Conservation (phyloP, 2,329 filamentous ascomycete species). For the Fusarium multiceps region DNA sequence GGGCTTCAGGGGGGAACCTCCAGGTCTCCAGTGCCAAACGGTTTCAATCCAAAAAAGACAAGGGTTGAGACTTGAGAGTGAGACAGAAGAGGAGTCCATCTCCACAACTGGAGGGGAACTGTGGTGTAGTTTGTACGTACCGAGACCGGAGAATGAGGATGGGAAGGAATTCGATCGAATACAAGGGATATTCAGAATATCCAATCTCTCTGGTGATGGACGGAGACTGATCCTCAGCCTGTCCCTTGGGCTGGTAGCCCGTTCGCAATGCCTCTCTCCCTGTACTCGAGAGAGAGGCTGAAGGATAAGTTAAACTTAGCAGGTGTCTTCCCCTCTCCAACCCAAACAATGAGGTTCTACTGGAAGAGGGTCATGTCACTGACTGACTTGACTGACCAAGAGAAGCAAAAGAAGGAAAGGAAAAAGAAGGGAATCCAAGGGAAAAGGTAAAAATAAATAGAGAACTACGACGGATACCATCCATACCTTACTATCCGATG, state of each 20-base stretch:
- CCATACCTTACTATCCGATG: neutral
- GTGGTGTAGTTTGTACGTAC: constrained; percentile 24
- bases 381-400: constrained; percentile 33
- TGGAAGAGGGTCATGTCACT: constrained; percentile 31
- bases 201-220: neutral
- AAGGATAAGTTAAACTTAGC: neutral
- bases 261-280: constrained; percentile 34
- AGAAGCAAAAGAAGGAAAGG: constrained; percentile 25
- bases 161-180: constrained; percentile 15
- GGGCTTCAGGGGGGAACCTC: constrained; percentile 2
- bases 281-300: constrained; percentile 24
- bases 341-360: constrained; percentile 30
- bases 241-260: constrained; percentile 28
- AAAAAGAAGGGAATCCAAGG: constrained; percentile 6
- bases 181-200: neutral
- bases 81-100: constrained; percentile 15
- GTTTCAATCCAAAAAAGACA: constrained; percentile 17
- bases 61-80: constrained; percentile 7
- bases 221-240: constrained; percentile 25
- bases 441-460: constrained; percentile 28
- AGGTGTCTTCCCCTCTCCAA: constrained; percentile 36
- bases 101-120: constrained; percentile 21
- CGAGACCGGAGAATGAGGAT: constrained; percentile 1
- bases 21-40: constrained; percentile 5
- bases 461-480: neutral